Base-by-base conservation (phyloP, 805 yeast species). In the Starmerella sirachaensis region DNA sequence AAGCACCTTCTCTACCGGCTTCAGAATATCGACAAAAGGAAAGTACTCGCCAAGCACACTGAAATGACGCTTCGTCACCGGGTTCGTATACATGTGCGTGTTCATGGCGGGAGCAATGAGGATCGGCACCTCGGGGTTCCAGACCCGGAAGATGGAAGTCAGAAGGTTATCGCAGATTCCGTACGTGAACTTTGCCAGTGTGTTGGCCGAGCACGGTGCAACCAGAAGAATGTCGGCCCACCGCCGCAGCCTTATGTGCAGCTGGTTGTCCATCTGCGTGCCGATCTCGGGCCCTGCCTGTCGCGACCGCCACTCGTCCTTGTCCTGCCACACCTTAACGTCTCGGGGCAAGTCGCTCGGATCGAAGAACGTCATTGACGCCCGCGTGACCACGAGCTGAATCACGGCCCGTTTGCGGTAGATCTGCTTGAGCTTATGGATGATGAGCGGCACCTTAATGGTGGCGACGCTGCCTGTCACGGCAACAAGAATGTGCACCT, bases 391-490 rank as follows among this genome's bases (percentile, higher is more conserved):
- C 18, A 86, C 83, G 35, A 86, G 63, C 58, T 86, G 95, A 44
- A 86, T 81, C 3, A 85, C 75, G 3, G 85, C 77, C 42, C 74
- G 75, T 33, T 74, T 72, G 6, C 63, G 73, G 59, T 81, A 88
- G 6, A 78, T 67, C 57, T 83, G 82, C 55, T 77, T 78, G 34
- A 91, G 66, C 56, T 84, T 83, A 54, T 79, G 93, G 47, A 91
- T 83, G 27, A 91, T 84, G 47, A 79, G 59, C 0, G 95, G 94
- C 17, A 91, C 77, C 58, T 91, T 91, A 46, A 91, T 84, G 2
- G 97, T 83, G 5, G 98, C 98, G 3, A 91, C 96, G 2, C 94
- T 81, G 1, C 98, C 98, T 1, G 97, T 83, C 14, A 93, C 93
- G 14, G 93, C 98, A 29, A 91, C 65, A 40, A 91, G 64, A 30